These are phyloP conservation scores for Simmondsia chinensis DNA, from an alignment of 148 eudicot genomes.

Conservation along the genomic window DNA sequence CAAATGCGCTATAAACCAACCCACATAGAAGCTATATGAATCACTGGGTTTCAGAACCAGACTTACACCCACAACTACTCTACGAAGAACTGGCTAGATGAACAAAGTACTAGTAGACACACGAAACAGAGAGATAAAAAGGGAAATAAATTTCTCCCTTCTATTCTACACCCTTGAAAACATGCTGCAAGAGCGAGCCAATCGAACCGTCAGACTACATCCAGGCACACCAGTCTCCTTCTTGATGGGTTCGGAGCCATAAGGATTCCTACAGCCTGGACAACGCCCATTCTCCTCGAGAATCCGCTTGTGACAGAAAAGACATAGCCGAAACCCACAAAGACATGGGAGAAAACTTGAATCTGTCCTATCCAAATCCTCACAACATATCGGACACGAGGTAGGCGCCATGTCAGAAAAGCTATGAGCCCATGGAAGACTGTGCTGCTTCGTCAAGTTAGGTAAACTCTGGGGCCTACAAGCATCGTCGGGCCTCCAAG, in stretches of 20 bases:
- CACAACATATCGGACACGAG: conserved; percentile 80
- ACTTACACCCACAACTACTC: conserved; percentile 37
- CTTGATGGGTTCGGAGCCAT: conserved; percentile 31
- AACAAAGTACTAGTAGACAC: conserved; percentile 34
- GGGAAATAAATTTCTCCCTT: conserved; percentile 19
- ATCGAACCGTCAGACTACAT: conserved; percentile 37
- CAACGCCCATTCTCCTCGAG: conserved; percentile 85
- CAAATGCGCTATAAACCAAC: conserved; percentile 27
- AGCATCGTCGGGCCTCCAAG: conserved; percentile 86
- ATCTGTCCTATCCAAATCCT: conserved; percentile 83
- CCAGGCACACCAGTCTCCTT: conserved; percentile 45
- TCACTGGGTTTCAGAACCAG: conserved; percentile 16
- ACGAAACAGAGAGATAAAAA: conserved; percentile 19
- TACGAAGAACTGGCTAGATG: conserved; percentile 32
- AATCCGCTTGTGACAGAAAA: conserved; percentile 93
- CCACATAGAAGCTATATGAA: conserved; percentile 21
- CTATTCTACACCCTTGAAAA: conserved; percentile 56
- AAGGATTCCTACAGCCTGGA: conserved; percentile 95
- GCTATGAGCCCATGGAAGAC: conserved; percentile 60
- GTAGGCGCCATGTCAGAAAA: conserved; percentile 27
- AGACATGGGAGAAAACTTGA: conserved; percentile 78
- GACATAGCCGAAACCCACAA: conserved; percentile 88
- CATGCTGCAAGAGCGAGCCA: conserved; percentile 85
- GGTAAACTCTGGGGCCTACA: conserved; percentile 80
- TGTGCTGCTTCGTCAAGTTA: conserved; percentile 59